Percentiles rank a stretch among this genome's conserved stretches.
Conservation (phyloP, 208 protist species). For the Vickermania ingenoplastis region DNA sequence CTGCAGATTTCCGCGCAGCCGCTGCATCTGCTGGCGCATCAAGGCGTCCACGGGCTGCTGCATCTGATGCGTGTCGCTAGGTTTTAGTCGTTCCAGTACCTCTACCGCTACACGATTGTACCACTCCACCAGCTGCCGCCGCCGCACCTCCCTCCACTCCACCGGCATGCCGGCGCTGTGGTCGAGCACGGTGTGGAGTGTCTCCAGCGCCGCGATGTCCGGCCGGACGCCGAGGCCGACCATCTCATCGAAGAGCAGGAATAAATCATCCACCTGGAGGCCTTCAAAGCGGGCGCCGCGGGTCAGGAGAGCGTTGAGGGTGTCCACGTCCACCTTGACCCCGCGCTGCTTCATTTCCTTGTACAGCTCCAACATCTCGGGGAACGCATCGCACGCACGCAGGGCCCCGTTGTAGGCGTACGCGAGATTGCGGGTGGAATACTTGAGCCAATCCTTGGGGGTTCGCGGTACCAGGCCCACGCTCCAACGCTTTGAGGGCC, state of each 20-base stretch:
- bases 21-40: slow-evolving; percentile 47
- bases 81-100: slow-evolving; percentile 50
- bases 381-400: slow-evolving; percentile 66
- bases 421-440: slow-evolving; percentile 73
- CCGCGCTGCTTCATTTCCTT: slow-evolving; percentile 86
- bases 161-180: slow-evolving; percentile 58
- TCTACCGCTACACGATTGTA: slow-evolving; percentile 73
- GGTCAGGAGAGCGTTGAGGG: slow-evolving; percentile 72
- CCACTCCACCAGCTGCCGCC: slow-evolving; percentile 70
- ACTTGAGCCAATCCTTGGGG: slow-evolving; percentile 71
- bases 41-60: slow-evolving; percentile 40
- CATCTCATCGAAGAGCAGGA: slow-evolving; percentile 80
- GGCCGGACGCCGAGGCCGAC: slow-evolving; percentile 53
- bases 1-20: slow-evolving; percentile 56
- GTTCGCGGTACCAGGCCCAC: slow-evolving; percentile 78
- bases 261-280: slow-evolving; percentile 75
- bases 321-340: slow-evolving; percentile 87
- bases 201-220: slow-evolving; percentile 69
- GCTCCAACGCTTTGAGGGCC: slow-evolving; percentile 77
- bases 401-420: slow-evolving; percentile 89
- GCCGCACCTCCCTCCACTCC: slow-evolving; percentile 75
- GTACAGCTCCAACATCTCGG: slow-evolving; percentile 82
- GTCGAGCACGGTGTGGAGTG: slow-evolving; percentile 79
- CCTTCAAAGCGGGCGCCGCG: slow-evolving; percentile 76
- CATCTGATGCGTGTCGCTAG: background rate